phyloP scores from a whole-genome alignment of 2,329 filamentous ascomycete genomes.

The Cryphonectria radicalis region DNA sequence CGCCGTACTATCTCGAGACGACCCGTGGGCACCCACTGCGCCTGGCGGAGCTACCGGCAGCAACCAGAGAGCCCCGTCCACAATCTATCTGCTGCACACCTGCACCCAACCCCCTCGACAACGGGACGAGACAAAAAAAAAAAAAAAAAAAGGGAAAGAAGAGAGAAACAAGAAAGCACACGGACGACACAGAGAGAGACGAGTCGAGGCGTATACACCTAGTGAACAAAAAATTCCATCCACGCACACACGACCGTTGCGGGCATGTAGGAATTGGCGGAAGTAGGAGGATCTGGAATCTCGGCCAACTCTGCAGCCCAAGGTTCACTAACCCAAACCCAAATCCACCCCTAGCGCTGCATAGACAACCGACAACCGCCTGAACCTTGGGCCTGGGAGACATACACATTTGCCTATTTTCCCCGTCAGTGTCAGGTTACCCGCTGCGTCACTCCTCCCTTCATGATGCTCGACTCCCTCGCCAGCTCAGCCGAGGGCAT shows the following conservation, averaged over 20 bases:
- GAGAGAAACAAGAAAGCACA: no score
- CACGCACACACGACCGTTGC: neutral
- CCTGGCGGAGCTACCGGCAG: neutral
- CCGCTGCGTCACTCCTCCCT: neutral
- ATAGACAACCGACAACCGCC: constrained; percentile 2
- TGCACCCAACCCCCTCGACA: neutral
- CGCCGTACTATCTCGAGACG: neutral
- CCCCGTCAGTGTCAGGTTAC: neutral
- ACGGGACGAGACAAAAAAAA: neutral
- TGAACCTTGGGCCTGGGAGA: constrained; percentile 5
- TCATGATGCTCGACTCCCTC: constrained; percentile 7
- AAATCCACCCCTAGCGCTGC: constrained; percentile 1
- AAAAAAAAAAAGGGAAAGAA: no score
- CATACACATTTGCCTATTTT: neutral
- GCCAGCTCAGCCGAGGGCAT: neutral
- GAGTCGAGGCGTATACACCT: neutral
- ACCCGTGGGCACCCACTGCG: neutral
- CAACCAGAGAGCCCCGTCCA: neutral
- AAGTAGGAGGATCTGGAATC: neutral
- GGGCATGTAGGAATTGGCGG: constrained; percentile 2
- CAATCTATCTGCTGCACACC: no score
- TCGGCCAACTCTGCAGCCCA: constrained; percentile 1
- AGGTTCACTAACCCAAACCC: neutral
- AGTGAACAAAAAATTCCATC: neutral
- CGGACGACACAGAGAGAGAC: no score